Evolutionary conservation across 139 green algal species (phyloP).

Genomic region (Volvox africanus): DNA sequence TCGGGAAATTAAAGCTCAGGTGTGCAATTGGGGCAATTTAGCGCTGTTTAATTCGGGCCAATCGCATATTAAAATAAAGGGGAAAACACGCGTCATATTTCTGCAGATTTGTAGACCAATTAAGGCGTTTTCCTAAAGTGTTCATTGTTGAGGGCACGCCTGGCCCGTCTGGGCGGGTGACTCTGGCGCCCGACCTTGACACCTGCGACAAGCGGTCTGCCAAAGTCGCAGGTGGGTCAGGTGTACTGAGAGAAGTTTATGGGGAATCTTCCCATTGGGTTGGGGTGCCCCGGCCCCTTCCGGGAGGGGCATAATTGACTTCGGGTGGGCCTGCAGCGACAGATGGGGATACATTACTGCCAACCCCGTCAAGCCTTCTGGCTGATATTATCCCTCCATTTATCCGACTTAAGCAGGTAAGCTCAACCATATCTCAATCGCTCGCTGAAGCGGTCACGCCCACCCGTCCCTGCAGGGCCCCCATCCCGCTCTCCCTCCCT

Average conservation of each 20-base stretch:
- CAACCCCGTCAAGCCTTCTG: no score
- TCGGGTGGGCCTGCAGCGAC: no score
- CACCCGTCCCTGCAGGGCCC: background rate
- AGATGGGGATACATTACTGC: no score
- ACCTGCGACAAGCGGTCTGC: conserved; percentile 63
- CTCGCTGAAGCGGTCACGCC: no score
- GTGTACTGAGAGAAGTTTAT: no score
- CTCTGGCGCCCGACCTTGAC: conserved; percentile 35
- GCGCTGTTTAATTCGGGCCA: background rate
- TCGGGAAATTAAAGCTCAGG: conserved; percentile 69
- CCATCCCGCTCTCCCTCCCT: background rate
- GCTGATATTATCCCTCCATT: no score
- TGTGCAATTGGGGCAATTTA: conserved; percentile 19
- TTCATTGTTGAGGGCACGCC: conserved; percentile 48
- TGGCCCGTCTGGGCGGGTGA: conserved; percentile 12
- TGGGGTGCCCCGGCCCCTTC: no score
- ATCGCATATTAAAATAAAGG: background rate
- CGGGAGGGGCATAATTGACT: no score
- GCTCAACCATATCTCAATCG: no score
- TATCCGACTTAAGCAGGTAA: no score
- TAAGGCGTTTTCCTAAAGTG: conserved; percentile 57
- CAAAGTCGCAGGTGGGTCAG: conserved; percentile 57
- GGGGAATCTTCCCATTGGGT: no score
- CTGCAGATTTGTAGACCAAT: conserved; percentile 67
- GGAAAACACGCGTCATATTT: background rate